Evolutionary conservation across 2,329 filamentous ascomycete genomes (phyloP).

Genomic region (Simplicillium aogashimaense): DNA sequence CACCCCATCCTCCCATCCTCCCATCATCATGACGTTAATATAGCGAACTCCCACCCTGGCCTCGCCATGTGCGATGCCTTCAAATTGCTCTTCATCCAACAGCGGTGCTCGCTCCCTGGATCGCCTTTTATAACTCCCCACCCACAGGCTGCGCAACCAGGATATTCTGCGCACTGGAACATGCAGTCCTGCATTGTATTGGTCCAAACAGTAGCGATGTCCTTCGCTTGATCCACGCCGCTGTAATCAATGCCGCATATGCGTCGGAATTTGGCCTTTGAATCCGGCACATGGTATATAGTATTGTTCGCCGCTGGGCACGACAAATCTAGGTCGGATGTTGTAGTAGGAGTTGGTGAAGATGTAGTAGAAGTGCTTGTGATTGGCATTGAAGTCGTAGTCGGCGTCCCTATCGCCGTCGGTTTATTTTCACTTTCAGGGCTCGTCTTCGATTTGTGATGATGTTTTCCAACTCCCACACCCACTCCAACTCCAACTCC

Average conservation of each 20-base stretch:
- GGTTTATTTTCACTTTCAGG: too few relatives aligned
- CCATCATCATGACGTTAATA: conserved; percentile 14
- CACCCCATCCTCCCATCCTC: too few relatives aligned
- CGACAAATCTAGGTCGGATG: conserved; percentile 12
- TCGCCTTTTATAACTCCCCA: conserved; percentile 35
- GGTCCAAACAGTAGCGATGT: conserved; percentile 24
- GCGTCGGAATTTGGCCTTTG: conserved; percentile 29
- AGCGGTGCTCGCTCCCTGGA: conserved; percentile 25
- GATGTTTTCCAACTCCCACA: conserved; percentile 5
- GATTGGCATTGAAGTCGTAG: background rate
- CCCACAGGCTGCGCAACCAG: conserved; percentile 29
- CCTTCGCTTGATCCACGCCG: conserved; percentile 20
- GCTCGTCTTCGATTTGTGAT: too few relatives aligned
- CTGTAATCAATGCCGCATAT: conserved; percentile 36
- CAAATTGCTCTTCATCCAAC: conserved; percentile 32
- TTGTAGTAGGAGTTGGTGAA: conserved; percentile 13
- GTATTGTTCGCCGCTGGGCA: conserved; percentile 35
- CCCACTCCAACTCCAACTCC: conserved; percentile 2
- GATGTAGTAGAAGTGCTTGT: conserved; percentile 11
- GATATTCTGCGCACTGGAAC: conserved; percentile 28
- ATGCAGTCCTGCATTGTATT: conserved; percentile 33
- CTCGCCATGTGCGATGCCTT: conserved; percentile 18
- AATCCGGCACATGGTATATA: conserved; percentile 28
- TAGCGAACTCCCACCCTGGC: conserved; percentile 32
- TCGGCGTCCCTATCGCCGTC: too few relatives aligned